Evolutionary conservation across 116 monocot species (phyloP).

Genomic region (Phalaenopsis hybrid): DNA sequence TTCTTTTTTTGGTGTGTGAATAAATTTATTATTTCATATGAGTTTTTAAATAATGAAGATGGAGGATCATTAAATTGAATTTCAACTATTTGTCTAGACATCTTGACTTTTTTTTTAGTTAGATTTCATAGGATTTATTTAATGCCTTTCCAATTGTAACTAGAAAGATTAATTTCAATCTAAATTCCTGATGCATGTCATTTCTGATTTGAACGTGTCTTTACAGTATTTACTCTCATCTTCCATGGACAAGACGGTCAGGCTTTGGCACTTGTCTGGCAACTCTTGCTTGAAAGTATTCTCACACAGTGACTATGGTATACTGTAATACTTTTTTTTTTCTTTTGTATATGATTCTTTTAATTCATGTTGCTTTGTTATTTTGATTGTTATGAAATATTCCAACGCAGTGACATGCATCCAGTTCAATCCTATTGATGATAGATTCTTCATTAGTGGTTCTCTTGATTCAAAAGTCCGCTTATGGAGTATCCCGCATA

Average conservation of each 20-base stretch:
- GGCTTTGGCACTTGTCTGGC: slow-evolving; percentile 85
- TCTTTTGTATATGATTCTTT: background rate
- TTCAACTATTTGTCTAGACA: too few species aligned
- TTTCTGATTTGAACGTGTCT: background rate
- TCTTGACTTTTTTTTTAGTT: too few species aligned
- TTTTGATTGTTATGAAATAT: background rate
- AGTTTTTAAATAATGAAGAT: too few species aligned
- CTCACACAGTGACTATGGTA: slow-evolving; percentile 83
- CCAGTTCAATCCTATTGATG: slow-evolving; percentile 58
- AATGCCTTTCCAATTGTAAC: too few species aligned
- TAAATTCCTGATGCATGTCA: background rate
- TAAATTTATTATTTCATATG: too few species aligned
- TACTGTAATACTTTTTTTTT: background rate
- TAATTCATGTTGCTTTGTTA: background rate
- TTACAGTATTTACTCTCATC: slow-evolving; percentile 78
- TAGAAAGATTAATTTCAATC: background rate
- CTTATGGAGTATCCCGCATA: slow-evolving; percentile 72
- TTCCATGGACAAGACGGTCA: slow-evolving; percentile 95
- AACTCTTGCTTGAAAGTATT: slow-evolving; percentile 72
- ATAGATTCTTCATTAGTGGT: slow-evolving; percentile 53
- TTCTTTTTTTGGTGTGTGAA: too few species aligned
- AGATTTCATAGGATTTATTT: too few species aligned
- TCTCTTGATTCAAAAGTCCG: slow-evolving; percentile 77
- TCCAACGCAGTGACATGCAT: slow-evolving; percentile 48
- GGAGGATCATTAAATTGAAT: too few species aligned